Evolutionary conservation across 495 filamentous ascomycete species (phyloP).

Genomic region (Penicillium steckii): DNA sequence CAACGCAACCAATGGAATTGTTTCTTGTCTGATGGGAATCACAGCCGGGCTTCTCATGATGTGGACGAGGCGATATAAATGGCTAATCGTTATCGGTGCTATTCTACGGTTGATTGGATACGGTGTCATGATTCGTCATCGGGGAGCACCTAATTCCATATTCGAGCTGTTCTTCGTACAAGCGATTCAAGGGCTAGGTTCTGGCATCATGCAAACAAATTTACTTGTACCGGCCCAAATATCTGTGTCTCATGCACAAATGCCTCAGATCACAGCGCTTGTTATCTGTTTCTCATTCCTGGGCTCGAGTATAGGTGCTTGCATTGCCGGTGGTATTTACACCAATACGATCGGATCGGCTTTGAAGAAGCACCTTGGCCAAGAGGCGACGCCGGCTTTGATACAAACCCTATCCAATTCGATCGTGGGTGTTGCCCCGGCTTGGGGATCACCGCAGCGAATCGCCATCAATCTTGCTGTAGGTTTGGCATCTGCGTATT

Average conservation of each 20-base stretch:
- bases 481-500: constrained; percentile 4
- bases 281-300: constrained; percentile 42
- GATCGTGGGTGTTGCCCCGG: constrained; percentile 38
- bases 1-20: constrained; percentile 44
- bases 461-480: constrained; percentile 43
- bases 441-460: constrained; percentile 41
- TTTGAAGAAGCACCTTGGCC: constrained; percentile 31
- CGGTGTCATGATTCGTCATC: constrained; percentile 48
- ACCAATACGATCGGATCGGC: constrained; percentile 36
- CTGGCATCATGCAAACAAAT: constrained; percentile 45
- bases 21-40: constrained; percentile 43
- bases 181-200: constrained; percentile 46
- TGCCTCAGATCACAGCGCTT: constrained; percentile 48
- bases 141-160: constrained; percentile 42
- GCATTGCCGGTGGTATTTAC: constrained; percentile 49
- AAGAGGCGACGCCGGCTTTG: constrained; percentile 12
- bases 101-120: constrained; percentile 46
- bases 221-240: constrained; percentile 45
- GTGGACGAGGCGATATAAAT: constrained; percentile 44
- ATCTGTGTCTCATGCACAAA: constrained; percentile 41
- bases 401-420: constrained; percentile 42
- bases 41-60: constrained; percentile 40
- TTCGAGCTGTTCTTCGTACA: constrained; percentile 48
- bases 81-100: constrained; percentile 39
- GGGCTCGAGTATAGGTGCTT: constrained; percentile 46